Evolutionary conservation across 768 basidiomycete species (phyloP).

Genomic region (Strobilomyces dryophilus): DNA sequence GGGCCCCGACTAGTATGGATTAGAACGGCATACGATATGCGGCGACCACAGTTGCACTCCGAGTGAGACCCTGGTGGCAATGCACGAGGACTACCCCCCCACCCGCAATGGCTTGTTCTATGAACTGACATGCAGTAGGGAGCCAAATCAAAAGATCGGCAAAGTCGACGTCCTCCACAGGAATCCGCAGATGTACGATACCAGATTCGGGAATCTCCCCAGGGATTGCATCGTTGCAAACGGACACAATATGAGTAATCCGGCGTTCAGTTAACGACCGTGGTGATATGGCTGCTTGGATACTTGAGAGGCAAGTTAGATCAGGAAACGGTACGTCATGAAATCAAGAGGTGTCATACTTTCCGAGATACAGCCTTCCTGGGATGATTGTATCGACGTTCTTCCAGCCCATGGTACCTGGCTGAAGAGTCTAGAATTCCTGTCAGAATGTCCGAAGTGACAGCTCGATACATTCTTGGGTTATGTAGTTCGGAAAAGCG

Average conservation of each 20-base stretch:
- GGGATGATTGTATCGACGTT: constrained; percentile 67
- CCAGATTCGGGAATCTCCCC: constrained; percentile 69
- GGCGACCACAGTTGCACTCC: constrained; percentile 66
- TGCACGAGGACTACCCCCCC: constrained; percentile 65
- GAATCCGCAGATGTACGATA: constrained; percentile 64
- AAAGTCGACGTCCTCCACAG: constrained; percentile 66
- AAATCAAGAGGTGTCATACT: constrained; percentile 45
- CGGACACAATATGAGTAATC: constrained; percentile 78
- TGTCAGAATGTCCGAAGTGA: constrained; percentile 22
- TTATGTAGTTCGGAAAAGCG: constrained; percentile 30
- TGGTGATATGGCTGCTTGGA: constrained; percentile 66
- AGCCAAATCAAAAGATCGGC: constrained; percentile 65
- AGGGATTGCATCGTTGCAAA: constrained; percentile 68
- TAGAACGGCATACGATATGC: constrained; percentile 59
- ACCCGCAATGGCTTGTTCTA: constrained; percentile 53
- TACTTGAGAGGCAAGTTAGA: constrained; percentile 43
- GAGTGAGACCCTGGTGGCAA: constrained; percentile 61
- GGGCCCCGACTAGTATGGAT: neutral
- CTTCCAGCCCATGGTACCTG: constrained; percentile 45
- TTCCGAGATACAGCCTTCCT: constrained; percentile 66
- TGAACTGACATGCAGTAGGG: constrained; percentile 63
- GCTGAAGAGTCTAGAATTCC: constrained; percentile 26
- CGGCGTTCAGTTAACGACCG: constrained; percentile 68
- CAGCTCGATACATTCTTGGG: constrained; percentile 24
- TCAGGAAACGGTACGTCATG: constrained; percentile 38